Base-by-base conservation (phyloP, 2,329 filamentous ascomycete genomes). In the Colletotrichum orchidophilum region DNA sequence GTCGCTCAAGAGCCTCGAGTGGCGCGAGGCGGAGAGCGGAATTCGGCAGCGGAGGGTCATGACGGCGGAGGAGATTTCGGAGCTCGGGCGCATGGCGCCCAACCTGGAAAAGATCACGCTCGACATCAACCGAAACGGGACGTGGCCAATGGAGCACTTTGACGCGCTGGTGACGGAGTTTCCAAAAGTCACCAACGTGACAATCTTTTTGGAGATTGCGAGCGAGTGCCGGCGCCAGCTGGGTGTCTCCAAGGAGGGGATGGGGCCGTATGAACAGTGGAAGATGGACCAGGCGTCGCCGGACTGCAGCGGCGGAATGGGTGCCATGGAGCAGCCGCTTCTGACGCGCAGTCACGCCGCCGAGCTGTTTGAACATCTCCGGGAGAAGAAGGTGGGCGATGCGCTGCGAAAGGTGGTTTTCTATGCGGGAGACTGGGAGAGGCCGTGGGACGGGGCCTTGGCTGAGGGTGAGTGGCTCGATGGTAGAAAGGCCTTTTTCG, bases 61-160 rank as follows among this genome's bases (percentile, higher is more conserved):
- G 59, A 60, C 57, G 0, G 18, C 61, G 8, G 33, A 39, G 1
- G 29, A 60, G 4, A 15, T 70, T 1, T 21, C 15, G 2, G 62
- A 59, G 9, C 4, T 72, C 5, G 70, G 57, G 18, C 29, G 9
- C 15, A 54, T 50, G 53, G 59, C 27, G 11, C 70, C 70, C 1
- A 54, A 60, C 24, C 15, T 72, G 11, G 11, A 49, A 2, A 50
- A 12, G 12, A 18, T 72, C 3, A 70, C 39, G 1, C 26, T 72
- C 46, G 70, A 72, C 60, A n/a, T 72, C n/a, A 64, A 72, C 24
- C 70, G 62, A 1, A 61, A 72, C 5, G 54, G 54, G 0, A 64
- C 65, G 1, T 64, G 65, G 65, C 54, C 54, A 21, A 42, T 33
- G 46, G 65, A 59, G 27, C 29, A 69, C 21, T 31, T 72, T 26